Percentiles rank a stretch among this genome's conserved stretches.
Evolutionary conservation across 2,329 filamentous ascomycete genomes (phyloP).

Genomic region (Neurospora sp.): DNA sequence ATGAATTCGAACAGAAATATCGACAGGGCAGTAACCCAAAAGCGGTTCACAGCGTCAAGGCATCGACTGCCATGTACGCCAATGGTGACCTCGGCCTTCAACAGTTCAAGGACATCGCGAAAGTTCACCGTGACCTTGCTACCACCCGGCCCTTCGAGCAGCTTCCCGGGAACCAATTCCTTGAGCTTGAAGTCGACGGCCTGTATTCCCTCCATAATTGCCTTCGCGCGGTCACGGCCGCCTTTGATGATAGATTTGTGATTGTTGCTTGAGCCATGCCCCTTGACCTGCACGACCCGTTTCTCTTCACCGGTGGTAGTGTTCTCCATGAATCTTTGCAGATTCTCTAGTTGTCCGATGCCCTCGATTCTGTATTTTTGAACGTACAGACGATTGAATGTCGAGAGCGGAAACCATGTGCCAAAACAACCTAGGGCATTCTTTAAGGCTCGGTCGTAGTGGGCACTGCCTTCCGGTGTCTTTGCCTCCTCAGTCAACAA

Average conservation of each 20-base stretch:
- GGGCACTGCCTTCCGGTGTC: not conserved
- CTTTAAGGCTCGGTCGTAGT: not conserved
- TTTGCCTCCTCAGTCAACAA: not conserved
- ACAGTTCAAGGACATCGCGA: not conserved
- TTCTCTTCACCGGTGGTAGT: not conserved
- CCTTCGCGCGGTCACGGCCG: not conserved
- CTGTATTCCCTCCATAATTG: not conserved
- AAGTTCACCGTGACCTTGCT: not conserved
- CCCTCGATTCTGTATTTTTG: not conserved
- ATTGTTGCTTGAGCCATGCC: not conserved
- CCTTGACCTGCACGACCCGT: not conserved
- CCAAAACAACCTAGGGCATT: not conserved
- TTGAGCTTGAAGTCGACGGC: not conserved
- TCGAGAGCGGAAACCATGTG: not conserved
- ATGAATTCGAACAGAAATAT: not conserved
- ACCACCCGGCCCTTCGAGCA: not conserved
- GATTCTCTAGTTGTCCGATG: not conserved
- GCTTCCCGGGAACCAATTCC: not conserved
- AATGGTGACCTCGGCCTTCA: not conserved
- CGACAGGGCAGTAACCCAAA: not conserved
- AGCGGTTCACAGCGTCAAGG: not conserved
- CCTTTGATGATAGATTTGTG: not conserved
- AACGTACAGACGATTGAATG: not conserved
- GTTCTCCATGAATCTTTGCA: not conserved
- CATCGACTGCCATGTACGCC: not conserved